phyloP scores from a whole-genome alignment of 805 yeast genomes.

The Komagataella populi region DNA sequence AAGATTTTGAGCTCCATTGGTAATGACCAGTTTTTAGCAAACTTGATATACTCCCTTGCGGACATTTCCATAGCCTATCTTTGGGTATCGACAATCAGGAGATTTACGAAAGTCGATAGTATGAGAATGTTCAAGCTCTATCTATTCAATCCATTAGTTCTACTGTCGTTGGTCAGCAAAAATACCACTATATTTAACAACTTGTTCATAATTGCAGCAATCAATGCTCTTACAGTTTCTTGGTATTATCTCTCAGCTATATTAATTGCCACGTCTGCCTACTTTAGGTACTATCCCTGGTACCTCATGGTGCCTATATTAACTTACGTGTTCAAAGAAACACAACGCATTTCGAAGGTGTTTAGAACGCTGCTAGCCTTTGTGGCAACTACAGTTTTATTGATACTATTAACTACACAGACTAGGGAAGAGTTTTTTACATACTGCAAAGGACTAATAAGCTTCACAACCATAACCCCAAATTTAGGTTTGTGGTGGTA shows the following conservation, averaged over 20 bases:
- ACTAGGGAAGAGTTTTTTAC: constrained; percentile 15
- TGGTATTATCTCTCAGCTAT: constrained; percentile 31
- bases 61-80: constrained; percentile 48
- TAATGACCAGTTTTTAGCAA: constrained; percentile 10
- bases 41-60: constrained; percentile 36
- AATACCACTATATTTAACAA: constrained; percentile 54
- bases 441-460: constrained; percentile 39
- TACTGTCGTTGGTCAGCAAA: constrained; percentile 53
- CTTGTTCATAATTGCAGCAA: constrained; percentile 34
- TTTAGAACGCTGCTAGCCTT: not conserved
- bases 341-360: not conserved
- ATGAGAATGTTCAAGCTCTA: constrained; percentile 30
- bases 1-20: constrained; percentile 28
- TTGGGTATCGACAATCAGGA: constrained; percentile 34
- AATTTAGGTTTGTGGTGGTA: constrained; percentile 99
- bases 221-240: constrained; percentile 27
- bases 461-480: constrained; percentile 65
- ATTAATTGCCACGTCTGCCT: constrained; percentile 47
- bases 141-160: constrained; percentile 68
- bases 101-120: constrained; percentile 13
- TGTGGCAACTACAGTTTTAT: constrained; percentile 6
- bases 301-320: constrained; percentile 48
- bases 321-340: constrained; percentile 10
- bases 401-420: constrained; percentile 10
- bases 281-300: constrained; percentile 49